A percentile compares a stretch with the other conserved stretches of the same genome.
Evolutionary conservation across 306 rosid species (phyloP).

Genomic region (Ammopiptanthus mongolicus): DNA sequence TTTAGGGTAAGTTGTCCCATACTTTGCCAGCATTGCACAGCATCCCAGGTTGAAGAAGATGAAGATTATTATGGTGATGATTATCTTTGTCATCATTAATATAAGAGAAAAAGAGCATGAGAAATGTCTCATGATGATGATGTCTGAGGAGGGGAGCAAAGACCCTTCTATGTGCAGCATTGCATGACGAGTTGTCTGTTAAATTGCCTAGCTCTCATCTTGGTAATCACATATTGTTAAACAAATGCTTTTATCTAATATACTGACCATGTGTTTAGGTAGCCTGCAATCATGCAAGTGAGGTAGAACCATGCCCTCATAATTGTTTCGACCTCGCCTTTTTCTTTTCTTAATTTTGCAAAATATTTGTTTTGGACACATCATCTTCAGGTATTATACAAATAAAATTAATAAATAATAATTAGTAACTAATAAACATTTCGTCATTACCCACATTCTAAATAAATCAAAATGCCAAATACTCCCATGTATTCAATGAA

Average conservation of each 20-base stretch:
- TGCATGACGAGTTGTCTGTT: slow-evolving; percentile 53
- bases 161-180: slow-evolving; percentile 48
- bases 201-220: slow-evolving; percentile 2
- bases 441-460: too few species aligned
- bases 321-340: not conserved
- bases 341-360: not conserved
- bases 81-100: slow-evolving; percentile 27
- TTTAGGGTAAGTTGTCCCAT: slow-evolving; percentile 51
- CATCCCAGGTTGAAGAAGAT: slow-evolving; percentile 53
- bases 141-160: slow-evolving; percentile 45
- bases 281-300: slow-evolving; percentile 26
- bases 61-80: slow-evolving; percentile 43
- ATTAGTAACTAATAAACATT: too few species aligned
- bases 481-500: too few species aligned
- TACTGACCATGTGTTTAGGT: slow-evolving; percentile 13
- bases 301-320: slow-evolving; percentile 20
- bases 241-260: not conserved
- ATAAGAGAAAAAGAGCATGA: slow-evolving; percentile 34
- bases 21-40: slow-evolving; percentile 39
- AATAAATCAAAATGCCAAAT: too few species aligned
- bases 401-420: not conserved
- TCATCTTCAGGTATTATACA: not conserved
- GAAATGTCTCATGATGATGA: slow-evolving; percentile 50
- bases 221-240: slow-evolving; percentile 24
- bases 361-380: not conserved